These are phyloP conservation scores for Fraxinus xanthoxyloides DNA, from an alignment of 305 asterid species.

Conservation along the genomic window DNA sequence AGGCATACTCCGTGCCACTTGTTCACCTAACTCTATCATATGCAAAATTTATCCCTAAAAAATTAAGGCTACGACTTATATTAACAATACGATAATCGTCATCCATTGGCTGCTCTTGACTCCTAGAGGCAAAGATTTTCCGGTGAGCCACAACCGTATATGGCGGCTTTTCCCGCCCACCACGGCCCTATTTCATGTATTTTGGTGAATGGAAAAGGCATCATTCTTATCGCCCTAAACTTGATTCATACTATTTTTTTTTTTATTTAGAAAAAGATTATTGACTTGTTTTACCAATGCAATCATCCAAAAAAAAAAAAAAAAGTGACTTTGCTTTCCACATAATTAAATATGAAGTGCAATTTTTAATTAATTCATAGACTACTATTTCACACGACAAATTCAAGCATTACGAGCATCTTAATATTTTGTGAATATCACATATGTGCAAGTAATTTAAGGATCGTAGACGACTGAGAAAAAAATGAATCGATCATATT, in stretches of 20 bases:
- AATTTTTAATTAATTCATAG: too few species aligned
- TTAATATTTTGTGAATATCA: not conserved
- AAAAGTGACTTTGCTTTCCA: not conserved
- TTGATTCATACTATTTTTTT: not conserved
- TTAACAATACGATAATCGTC: not conserved
- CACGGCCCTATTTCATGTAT: not conserved
- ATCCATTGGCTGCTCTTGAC: conserved; percentile 33
- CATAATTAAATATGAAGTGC: not conserved
- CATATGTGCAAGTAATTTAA: not conserved
- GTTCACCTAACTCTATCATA: too few species aligned
- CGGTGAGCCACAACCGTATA: not conserved
- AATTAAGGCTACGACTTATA: not conserved
- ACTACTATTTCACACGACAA: not conserved
- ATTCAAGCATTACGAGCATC: not conserved
- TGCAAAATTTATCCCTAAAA: not conserved
- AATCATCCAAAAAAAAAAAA: not conserved
- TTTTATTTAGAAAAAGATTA: not conserved
- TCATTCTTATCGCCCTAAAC: conserved; percentile 27
- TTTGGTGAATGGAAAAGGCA: conserved; percentile 44
- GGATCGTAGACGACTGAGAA: not conserved
- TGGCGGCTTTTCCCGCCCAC: not conserved
- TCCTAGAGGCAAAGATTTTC: conserved; percentile 27
- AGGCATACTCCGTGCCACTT: too few species aligned
- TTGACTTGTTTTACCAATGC: not conserved
- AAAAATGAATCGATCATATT: too few species aligned